Conservation (phyloP, 164 flowering plant species). For the Aristolochia fimbriata region DNA sequence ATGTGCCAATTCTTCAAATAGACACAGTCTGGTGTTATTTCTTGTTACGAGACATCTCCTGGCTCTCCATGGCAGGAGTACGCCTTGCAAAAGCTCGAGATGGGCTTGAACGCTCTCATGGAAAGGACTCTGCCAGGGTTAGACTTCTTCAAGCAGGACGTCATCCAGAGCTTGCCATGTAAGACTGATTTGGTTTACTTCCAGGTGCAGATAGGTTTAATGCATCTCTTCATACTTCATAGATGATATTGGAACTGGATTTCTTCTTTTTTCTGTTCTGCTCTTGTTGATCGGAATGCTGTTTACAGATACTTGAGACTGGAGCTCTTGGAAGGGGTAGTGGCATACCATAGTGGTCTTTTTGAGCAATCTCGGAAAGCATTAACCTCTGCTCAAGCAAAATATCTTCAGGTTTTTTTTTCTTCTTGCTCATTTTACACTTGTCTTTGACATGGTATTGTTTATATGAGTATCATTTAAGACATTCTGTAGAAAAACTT, state of each 20-base stretch:
- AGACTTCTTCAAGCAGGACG: slow-evolving; percentile 60
- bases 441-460: neutral
- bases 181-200: slow-evolving; percentile 16
- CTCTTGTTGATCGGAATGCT: neutral
- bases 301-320: slow-evolving; percentile 58
- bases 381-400: slow-evolving; percentile 58
- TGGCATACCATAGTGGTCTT: slow-evolving; percentile 68
- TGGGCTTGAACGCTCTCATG: slow-evolving; percentile 74
- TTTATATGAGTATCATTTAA: neutral
- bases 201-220: neutral
- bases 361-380: slow-evolving; percentile 42
- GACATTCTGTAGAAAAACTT: too few species aligned
- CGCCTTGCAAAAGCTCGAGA: slow-evolving; percentile 76
- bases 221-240: too few species aligned
- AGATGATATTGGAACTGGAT: neutral
- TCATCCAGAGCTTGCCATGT: slow-evolving; percentile 71
- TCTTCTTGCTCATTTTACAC: neutral
- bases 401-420: slow-evolving; percentile 40
- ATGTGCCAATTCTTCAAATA: slow-evolving; percentile 80
- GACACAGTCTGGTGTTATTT: slow-evolving; percentile 98
- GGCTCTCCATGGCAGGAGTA: slow-evolving; percentile 74
- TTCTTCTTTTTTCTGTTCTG: neutral
- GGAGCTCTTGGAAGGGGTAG: slow-evolving; percentile 88
- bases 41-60: slow-evolving; percentile 77
- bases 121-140: slow-evolving; percentile 59